Conservation (phyloP, 1,284 basidiomycete genomes). For the Boletus smithii region DNA sequence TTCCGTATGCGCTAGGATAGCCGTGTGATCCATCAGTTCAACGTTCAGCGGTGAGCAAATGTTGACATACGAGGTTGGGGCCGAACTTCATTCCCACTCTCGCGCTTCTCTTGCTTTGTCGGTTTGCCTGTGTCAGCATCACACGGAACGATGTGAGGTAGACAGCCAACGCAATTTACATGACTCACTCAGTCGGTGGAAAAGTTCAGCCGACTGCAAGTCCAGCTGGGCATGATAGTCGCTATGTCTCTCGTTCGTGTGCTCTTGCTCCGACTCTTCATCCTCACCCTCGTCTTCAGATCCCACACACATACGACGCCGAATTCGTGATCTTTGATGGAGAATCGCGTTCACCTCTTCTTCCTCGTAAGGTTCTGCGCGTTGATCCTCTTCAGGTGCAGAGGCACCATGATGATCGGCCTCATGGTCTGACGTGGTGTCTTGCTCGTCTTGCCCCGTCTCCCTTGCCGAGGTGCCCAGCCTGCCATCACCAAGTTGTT, state of each 20-base stretch:
- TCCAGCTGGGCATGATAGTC: not conserved
- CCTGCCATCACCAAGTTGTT: not conserved
- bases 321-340: slow-evolving; percentile 4
- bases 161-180: not conserved
- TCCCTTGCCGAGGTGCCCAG: not conserved
- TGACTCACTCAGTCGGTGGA: slow-evolving; percentile 9
- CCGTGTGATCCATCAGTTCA: not conserved
- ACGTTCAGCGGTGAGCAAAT: not conserved
- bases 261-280: not conserved
- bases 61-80: slow-evolving; percentile 13
- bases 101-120: slow-evolving; percentile 21
- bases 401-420: not conserved
- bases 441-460: not conserved
- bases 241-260: slow-evolving; percentile 5
- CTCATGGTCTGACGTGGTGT: slow-evolving; percentile 7
- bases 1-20: slow-evolving; percentile 7
- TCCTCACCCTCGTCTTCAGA: too few relatives aligned
- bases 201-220: not conserved
- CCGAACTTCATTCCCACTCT: not conserved
- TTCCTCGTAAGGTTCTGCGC: not conserved
- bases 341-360: slow-evolving; percentile 1
- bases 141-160: not conserved
- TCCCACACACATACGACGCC: slow-evolving; percentile 9
- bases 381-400: not conserved
- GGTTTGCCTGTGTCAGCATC: slow-evolving; percentile 11